Evolutionary conservation across 2,329 filamentous ascomycete species (phyloP), one percentile per base, ranked within the genome.

Genomic region (Fusarium heterosporum): DNA sequence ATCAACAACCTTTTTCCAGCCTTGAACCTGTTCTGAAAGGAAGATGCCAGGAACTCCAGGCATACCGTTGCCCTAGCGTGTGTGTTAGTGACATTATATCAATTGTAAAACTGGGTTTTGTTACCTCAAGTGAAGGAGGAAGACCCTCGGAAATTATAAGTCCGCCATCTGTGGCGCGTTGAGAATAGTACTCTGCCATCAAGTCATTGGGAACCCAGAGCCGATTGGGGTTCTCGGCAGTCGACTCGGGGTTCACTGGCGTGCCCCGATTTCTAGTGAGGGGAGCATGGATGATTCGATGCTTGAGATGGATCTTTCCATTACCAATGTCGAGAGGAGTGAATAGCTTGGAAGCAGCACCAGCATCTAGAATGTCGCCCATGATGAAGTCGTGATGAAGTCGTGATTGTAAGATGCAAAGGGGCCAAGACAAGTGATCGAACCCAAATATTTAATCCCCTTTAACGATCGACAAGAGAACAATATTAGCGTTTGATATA

Each of bases 1-100:
- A 46, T 86, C 82, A 3, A 85, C 87, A 28, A 91, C 78, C 55
- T 81, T 78, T 14, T 82, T 84, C 89, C 89, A 91, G 0, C 80
- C 84, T 1, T 80, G 80, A 43, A 86, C 80, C 66, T 90, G 87
- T 22, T 78, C 81, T 2, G 81, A 74, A 40, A 75, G 83, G 68
- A 81, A 89, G 69, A 91, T 85, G 2, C 87, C 87, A 0, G 89
- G 88, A 0, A 83, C 82, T 53, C 86, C 84, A 38, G 77, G 70
- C 66, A 75, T 76, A 7, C 71, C 75, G 29, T 76, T 77, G 1
- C 74, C 72, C 72, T 75, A 10, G 3, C 2, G 14, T 28, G 13
- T 1, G 34, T 45, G 34, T 64, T 4, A 60, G 38, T 6, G 11
- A 13, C 10, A 2, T 25, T 2, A 1, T 1, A 2, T 8, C 5